Base-by-base conservation (phyloP, 805 yeast genomes). In the Wickerhamiella sergipiensis region DNA sequence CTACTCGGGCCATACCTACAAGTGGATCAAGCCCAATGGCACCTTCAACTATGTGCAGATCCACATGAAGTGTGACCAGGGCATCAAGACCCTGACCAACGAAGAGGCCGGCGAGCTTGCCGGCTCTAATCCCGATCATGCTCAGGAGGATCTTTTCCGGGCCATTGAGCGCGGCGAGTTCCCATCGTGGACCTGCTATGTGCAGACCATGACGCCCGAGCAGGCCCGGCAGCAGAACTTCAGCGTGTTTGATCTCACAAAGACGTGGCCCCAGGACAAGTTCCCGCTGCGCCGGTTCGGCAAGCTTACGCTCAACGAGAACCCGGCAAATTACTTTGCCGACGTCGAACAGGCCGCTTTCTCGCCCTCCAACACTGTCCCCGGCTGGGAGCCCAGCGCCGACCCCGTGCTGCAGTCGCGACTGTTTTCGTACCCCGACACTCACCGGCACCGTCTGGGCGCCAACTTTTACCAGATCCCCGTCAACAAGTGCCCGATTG, bases 351-450 rank as follows among this genome's bases (percentile, higher is more conserved):
- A 75, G 64, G 66, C 71, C 54, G 89, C 88, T 5, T 83, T 83
- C 70, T 69, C 83, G 29, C 90, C 89, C 47, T 69, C 81, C 51
- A 84, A 81, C 70, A 72, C 82, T 48, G 84, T 81, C 43, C 87
- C 87, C 45, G 83, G 80, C 62, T 76, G 80, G 72, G 85, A 81
- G 69, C 78, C 89, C 51, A 75, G 83, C 47, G 83, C 83, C 53
- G 89, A 83, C 67, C 85, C 87, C 22, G 87, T 83, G 19, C 71
- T 83, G 67, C 88, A 83, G 70, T 76, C 84, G 29, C 79, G 89
- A 67, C 71, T 83, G 59, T 83, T 80, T 68, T 80, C 88, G 22
- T 82, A 83, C 70, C 75, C 81, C 51, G 89, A 83, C 68, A 81
- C 89, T 45, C 86, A 81, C 68, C 78, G 85, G 64, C 79, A 82